Evolutionary conservation across 495 filamentous ascomycete species (phyloP).

Genomic region (Penicillium tannophilum): DNA sequence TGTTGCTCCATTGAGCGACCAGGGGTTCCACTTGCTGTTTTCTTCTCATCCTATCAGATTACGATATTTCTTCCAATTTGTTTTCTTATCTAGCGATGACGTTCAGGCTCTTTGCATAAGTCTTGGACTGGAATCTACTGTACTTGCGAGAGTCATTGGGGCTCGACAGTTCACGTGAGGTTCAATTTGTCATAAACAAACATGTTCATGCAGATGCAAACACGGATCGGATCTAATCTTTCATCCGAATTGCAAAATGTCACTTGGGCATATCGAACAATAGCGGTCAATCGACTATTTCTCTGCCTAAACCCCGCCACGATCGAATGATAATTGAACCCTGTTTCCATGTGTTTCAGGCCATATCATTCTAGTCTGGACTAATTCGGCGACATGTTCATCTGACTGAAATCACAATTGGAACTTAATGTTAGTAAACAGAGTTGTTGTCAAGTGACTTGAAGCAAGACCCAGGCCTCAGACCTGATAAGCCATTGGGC

Average conservation of each 20-base stretch:
- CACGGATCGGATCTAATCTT: slow-evolving; percentile 3
- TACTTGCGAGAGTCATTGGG: no score
- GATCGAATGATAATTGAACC: not conserved
- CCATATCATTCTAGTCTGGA: not conserved
- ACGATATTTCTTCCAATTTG: not conserved
- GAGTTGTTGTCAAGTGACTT: no score
- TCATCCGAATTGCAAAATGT: not conserved
- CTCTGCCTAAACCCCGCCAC: not conserved
- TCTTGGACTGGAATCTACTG: no score
- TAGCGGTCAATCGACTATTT: not conserved
- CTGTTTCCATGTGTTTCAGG: not conserved
- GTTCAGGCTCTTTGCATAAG: not conserved
- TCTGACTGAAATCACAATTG: not conserved
- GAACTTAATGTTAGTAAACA: not conserved
- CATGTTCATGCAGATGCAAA: not conserved
- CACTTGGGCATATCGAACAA: not conserved
- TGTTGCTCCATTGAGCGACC: not conserved
- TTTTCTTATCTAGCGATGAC: not conserved
- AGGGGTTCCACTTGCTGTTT: not conserved
- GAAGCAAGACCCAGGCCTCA: no score
- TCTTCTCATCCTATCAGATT: not conserved
- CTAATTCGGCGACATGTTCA: not conserved
- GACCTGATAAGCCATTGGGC: no score
- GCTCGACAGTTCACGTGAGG: no score
- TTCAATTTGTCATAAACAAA: not conserved